phyloP scores from a whole-genome alignment of 2,329 filamentous ascomycete genomes.

The Neonectria magnoliae region DNA sequence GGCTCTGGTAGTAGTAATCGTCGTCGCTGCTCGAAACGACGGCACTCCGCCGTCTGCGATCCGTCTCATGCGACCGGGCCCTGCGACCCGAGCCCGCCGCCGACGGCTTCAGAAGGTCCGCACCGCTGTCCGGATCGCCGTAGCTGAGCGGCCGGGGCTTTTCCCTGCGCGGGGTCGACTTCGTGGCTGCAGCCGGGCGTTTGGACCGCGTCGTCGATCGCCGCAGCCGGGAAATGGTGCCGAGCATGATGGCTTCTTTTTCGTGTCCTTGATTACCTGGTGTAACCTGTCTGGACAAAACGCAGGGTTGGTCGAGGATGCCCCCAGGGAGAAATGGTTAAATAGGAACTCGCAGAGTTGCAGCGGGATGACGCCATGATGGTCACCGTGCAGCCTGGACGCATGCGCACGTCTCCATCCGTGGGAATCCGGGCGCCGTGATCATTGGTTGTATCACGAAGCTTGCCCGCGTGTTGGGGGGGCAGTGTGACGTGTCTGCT shows the following conservation, averaged over 20 bases:
- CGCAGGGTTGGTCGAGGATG: not conserved
- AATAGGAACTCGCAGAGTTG: not conserved
- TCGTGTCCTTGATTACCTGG: too few relatives aligned
- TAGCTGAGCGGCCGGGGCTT: conserved; percentile 29
- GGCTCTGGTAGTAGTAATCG: conserved; percentile 20
- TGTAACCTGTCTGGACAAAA: not conserved
- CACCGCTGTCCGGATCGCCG: conserved; percentile 3
- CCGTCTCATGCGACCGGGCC: conserved; percentile 35
- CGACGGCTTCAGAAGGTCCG: conserved; percentile 23
- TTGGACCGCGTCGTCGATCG: conserved; percentile 32
- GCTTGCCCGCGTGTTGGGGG: conserved; percentile 18
- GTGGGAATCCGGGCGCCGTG: conserved; percentile 24
- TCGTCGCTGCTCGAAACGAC: conserved; percentile 18
- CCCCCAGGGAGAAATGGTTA: not conserved
- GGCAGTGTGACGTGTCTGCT: conserved; percentile 41
- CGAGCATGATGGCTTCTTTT: conserved; percentile 36
- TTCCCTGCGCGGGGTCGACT: conserved; percentile 24
- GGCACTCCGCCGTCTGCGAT: conserved; percentile 24
- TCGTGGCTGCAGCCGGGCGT: conserved; percentile 20
- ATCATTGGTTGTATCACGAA: conserved; percentile 30
- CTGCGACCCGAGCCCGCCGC: conserved; percentile 18
- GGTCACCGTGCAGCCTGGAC: conserved; percentile 23
- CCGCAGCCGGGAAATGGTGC: conserved; percentile 26
- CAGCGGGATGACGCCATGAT: conserved; percentile 37
- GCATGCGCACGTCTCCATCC: conserved; percentile 8